Evolutionary conservation across 1,284 basidiomycete genomes (phyloP).

Genomic region (Singerocomus inundabilis): DNA sequence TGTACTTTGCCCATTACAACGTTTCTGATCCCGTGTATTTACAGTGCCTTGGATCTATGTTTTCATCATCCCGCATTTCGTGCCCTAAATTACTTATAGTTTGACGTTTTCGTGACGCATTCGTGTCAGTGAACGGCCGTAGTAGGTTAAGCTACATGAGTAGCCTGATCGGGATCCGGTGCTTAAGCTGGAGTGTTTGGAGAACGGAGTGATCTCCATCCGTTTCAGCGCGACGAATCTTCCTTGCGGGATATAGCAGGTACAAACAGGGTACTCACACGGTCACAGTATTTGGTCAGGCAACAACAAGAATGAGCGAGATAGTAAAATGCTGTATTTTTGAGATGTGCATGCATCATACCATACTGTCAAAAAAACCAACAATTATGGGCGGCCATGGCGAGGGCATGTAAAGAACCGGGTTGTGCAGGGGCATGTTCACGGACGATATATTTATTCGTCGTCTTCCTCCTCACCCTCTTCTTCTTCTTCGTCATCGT

Average conservation of each 20-base stretch:
- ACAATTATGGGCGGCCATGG: slow-evolving; percentile 30
- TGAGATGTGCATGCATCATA: slow-evolving; percentile 43
- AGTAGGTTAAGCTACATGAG: too few relatives aligned
- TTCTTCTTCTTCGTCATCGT: slow-evolving; percentile 84
- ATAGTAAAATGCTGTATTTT: slow-evolving; percentile 32
- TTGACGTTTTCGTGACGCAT: too few relatives aligned
- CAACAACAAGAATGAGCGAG: slow-evolving; percentile 6
- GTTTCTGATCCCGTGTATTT: too few relatives aligned
- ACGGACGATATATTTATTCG: slow-evolving; percentile 40
- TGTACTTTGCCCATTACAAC: too few relatives aligned
- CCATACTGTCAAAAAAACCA: slow-evolving; percentile 36
- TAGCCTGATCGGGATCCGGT: too few relatives aligned
- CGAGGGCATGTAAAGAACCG: slow-evolving; percentile 19
- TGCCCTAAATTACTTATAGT: too few relatives aligned
- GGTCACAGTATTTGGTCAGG: background rate
- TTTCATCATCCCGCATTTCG: too few relatives aligned
- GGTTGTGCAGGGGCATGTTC: slow-evolving; percentile 21
- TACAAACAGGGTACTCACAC: background rate
- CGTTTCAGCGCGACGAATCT: background rate
- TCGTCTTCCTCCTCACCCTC: slow-evolving; percentile 70
- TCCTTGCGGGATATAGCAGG: background rate
- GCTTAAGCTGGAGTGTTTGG: too few relatives aligned
- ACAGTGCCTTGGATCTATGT: too few relatives aligned
- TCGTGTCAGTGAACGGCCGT: too few relatives aligned
- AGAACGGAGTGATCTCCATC: too few relatives aligned